Conservation (phyloP, 1,284 basidiomycete genomes). For the Austroboletus novae-zelandiae region DNA sequence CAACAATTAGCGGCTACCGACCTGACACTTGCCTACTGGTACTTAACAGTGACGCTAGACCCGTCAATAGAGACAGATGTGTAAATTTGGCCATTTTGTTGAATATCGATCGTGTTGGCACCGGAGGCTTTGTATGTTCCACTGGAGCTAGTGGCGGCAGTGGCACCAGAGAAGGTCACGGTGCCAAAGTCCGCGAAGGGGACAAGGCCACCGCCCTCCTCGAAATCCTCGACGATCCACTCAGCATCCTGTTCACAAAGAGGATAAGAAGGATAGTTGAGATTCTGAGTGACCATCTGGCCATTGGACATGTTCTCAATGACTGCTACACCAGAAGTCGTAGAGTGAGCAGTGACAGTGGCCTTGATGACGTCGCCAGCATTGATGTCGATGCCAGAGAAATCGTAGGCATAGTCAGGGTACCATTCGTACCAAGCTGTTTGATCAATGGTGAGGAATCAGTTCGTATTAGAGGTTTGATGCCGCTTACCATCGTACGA, state of each 20-base stretch:
- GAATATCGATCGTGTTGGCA: conserved; percentile 15
- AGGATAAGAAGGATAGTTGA: conserved; percentile 9
- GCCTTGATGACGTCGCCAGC: background rate
- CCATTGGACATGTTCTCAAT: conserved; percentile 18
- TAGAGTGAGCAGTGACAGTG: background rate
- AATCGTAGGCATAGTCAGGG: background rate
- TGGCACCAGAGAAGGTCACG: conserved; percentile 16
- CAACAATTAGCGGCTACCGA: too few relatives aligned
- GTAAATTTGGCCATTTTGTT: conserved; percentile 10
- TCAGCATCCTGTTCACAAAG: conserved; percentile 16
- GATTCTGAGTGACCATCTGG: background rate
- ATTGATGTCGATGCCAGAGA: background rate
- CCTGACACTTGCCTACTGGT: background rate
- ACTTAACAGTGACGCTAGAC: conserved; percentile 2
- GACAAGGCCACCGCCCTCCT: background rate
- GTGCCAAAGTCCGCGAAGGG: conserved; percentile 19
- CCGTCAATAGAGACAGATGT: conserved; percentile 13
- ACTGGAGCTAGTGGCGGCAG: conserved; percentile 8
- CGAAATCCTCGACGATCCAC: conserved; percentile 27
- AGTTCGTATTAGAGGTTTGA: background rate
- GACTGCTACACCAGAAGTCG: background rate
- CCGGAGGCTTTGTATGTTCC: conserved; percentile 12
- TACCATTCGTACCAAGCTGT: background rate
- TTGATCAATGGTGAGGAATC: background rate
- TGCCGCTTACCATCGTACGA: background rate